phyloP scores from a whole-genome alignment of 1,284 basidiomycete species.

The Lignosus rhinocerotis region DNA sequence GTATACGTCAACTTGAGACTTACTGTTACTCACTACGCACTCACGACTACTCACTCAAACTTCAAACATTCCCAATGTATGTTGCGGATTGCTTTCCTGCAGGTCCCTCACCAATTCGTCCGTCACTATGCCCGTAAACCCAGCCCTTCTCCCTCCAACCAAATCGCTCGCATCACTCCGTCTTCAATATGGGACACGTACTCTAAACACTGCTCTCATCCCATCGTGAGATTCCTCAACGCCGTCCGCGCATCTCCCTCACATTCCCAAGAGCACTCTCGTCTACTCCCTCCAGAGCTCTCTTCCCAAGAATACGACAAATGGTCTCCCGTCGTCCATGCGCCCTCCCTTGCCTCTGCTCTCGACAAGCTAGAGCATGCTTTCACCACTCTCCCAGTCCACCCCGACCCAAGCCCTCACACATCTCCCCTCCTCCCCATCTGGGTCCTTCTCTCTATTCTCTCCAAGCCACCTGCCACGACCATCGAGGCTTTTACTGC shows the following conservation, averaged over 20 bases:
- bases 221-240: not conserved
- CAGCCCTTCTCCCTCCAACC: not conserved
- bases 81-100: conserved; percentile 18
- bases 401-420: not conserved
- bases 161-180: not conserved
- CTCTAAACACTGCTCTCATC: not conserved
- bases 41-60: not conserved
- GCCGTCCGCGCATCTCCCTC: not conserved
- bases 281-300: not conserved
- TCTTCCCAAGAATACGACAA: conserved; percentile 1
- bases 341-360: conserved; percentile 7
- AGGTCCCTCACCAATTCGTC: not conserved
- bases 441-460: conserved; percentile 56
- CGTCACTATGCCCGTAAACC: not conserved
- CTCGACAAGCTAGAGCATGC: conserved; percentile 9
- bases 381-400: not conserved
- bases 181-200: conserved; percentile 4
- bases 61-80: conserved; percentile 21
- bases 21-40: no score
- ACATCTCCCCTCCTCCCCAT: conserved; percentile 35
- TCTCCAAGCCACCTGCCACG: conserved; percentile 48
- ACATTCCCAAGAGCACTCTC: not conserved
- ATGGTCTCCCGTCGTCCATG: conserved; percentile 15
- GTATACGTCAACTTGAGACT: not conserved
- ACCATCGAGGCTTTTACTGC: conserved; percentile 41